Base-by-base conservation (phyloP, 2,329 filamentous ascomycete genomes). In the Lecanicillium sp. region DNA sequence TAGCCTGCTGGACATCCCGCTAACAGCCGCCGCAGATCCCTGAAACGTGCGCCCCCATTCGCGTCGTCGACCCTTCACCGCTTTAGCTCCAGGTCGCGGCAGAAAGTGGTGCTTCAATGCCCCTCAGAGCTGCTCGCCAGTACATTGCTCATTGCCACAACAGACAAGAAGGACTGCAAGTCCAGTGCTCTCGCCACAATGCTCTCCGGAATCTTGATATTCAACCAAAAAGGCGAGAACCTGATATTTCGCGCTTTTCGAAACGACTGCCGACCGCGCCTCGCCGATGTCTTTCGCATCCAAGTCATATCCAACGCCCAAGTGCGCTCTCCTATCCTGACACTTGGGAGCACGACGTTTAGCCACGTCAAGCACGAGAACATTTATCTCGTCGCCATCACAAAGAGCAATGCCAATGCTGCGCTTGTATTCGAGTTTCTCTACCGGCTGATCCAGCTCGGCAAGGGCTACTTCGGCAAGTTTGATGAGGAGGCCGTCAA, bases 351-450 rank as follows among this genome's bases (percentile, higher is more conserved):
- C 66, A 98, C 93, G 49, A 98, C 94, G 39, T 98, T 98, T 70
- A 95, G 90, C 75, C 93, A 98, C 83, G 91, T 98, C 70, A 96
- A 95, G 68, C 91, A 96, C 71, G 93, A 98, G 66, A 98, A 98
- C 67, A 96, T 98, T 64, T 98, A 97, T 68, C 71, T 98, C 58
- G 91, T 97, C 48, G 93, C 91, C 15, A 87, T 98, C 59, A 97
- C 90, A 50, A 98, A 97, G 75, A 96, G 90, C 73, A 98, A 98
- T 70, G 93, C 90, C 72, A 98, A 98, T 79, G 90, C 90, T 11
- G 94, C 94, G 35, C 79, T 98, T 49, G 89, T 98, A 20, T 98
- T 98, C 63, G 93, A 98, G 72, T 98, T 98, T 64, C 75, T 98
- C 53, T 97, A 97, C 73, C 83, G 90, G 58, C 73, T 98, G 61